Evolutionary conservation across 2,329 filamentous ascomycete species (phyloP).

Genomic region (Sporothrix luriei): DNA sequence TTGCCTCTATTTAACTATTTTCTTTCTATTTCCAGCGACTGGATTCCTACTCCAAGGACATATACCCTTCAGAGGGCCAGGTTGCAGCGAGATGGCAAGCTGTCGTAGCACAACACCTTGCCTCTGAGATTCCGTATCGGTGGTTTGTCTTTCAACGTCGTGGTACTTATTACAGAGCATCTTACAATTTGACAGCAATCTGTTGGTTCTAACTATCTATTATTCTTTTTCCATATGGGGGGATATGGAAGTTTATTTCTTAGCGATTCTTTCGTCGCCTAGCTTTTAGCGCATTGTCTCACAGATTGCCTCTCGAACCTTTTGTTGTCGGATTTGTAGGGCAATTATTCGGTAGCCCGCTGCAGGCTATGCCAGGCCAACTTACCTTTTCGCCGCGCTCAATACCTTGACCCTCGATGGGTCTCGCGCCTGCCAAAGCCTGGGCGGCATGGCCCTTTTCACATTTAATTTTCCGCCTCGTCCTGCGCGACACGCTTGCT

Average conservation of each 20-base stretch:
- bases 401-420: background rate
- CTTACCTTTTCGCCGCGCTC: background rate
- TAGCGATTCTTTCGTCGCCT: background rate
- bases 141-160: too few relatives aligned
- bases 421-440: background rate
- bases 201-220: background rate
- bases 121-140: too few relatives aligned
- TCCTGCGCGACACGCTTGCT: constrained; percentile 1
- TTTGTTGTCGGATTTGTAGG: background rate
- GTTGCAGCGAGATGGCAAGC: background rate
- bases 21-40: too few relatives aligned
- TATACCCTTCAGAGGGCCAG: too few relatives aligned
- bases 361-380: background rate
- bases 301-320: background rate
- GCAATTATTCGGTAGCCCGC: background rate
- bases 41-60: too few relatives aligned
- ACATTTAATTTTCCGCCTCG: background rate
- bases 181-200: too few relatives aligned
- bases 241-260: background rate
- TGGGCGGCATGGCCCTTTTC: background rate
- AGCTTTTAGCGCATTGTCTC: background rate
- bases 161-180: too few relatives aligned
- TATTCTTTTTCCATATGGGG: background rate
- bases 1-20: background rate
- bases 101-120: background rate